A percentile compares a stretch with the other conserved stretches of the same genome.
These are phyloP conservation scores for Nicotiana tomentosiformis DNA, from an alignment of 257 asterid genomes.

Conservation along the genomic window DNA sequence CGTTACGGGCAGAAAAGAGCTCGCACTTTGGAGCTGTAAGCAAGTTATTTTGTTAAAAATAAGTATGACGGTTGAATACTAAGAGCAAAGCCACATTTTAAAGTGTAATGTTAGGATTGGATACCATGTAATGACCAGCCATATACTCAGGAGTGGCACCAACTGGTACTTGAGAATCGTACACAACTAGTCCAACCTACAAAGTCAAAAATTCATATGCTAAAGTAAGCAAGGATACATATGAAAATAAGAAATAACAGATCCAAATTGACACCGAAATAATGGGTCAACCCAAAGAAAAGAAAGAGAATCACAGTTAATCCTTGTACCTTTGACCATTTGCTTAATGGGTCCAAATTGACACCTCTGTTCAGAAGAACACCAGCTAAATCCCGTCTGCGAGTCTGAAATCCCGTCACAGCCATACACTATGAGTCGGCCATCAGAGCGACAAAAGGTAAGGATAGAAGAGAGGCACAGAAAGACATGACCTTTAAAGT, in stretches of 20 bases:
- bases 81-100: neutral
- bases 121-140: conserved; percentile 99
- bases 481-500: conserved; percentile 61
- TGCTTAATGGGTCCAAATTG: conserved; percentile 91
- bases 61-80: neutral
- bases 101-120: conserved; percentile 1
- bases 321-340: conserved; percentile 83
- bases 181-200: conserved; percentile 93
- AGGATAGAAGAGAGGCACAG: neutral
- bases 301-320: neutral
- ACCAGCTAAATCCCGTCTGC: conserved; percentile 96
- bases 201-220: neutral
- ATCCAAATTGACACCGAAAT: neutral
- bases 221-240: neutral
- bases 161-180: conserved; percentile 90
- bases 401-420: conserved; percentile 44
- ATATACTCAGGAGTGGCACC: conserved; percentile 98
- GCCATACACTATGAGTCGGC: neutral
- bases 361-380: conserved; percentile 90
- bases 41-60: conserved; percentile 24
- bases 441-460: neutral
- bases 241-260: neutral
- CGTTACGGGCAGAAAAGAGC: conserved; percentile 93
- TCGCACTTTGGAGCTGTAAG: conserved; percentile 80
- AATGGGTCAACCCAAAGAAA: neutral